Base-by-base conservation (phyloP, 345 rosid species). In the Brassica juncea region DNA sequence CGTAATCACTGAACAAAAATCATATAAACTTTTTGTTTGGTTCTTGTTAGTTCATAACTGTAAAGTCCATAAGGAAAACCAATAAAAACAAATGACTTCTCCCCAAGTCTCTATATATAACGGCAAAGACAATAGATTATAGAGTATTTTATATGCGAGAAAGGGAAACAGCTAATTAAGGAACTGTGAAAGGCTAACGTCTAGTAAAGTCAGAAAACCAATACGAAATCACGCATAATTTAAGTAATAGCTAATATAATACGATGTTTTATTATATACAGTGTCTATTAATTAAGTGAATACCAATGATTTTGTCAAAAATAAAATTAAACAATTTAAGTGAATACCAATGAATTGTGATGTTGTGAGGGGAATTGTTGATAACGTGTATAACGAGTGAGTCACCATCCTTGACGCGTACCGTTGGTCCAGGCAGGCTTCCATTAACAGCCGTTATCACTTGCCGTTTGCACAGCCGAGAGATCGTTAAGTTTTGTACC, bases 311-410 rank as follows among this genome's bases (percentile, higher is more conserved):
- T 12, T 60, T 60, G 16, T 60, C 65, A 19, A 60, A 5, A 61
- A 4, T 0, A 11, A 60, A 60, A 21, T 8, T 21, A 19, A 55
- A 8, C 2, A 58, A 59, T 0, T 10, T 23, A 25, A 39, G 37
- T 28, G 72, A 8, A 74, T 88, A 94, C 99, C 99, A 94, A 72
- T 94, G 99, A 77, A 94, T 84, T 4, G 94, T 89, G 52, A 94
- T 58, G 84, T 90, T 90, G 78, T 94, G 90, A 35, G 99, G 99
- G 1, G 99, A 94, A 68, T 83, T 64, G 74, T 94, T 94, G 61
- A 85, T 15, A 65, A 92, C 98, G 15, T 90, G 95, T 71, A 94
- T 81, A 15, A 89, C 74, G 11, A 92, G 88, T 2, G 89, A 89
- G 82, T 94, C 99, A 5, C 98, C 98, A 73, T 91, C 99, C 3